Base-by-base conservation (phyloP, 495 filamentous ascomycete genomes). In the Penicillium coprophilum region DNA sequence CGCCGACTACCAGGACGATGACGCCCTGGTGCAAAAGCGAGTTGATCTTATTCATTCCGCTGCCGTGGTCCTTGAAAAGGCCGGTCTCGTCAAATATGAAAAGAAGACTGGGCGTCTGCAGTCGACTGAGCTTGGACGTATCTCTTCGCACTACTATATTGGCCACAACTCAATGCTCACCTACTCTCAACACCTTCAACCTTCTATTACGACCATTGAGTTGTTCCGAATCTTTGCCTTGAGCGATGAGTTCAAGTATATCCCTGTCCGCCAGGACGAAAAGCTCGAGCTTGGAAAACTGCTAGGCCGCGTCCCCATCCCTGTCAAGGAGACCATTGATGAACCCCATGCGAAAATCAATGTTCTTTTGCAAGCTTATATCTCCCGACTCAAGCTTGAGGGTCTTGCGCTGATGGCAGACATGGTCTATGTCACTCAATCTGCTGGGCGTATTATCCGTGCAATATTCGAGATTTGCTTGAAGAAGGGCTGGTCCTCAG, bases 281-380 rank as follows among this genome's bases (percentile, higher is more conserved):
- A 97, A 97, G 72, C 77, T 97, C 41, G 94, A 99, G 76, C 79
- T 99, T 17, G 89, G 91, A 12, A 97, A 97, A 66, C 81, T 99
- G 44, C 80, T 97, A 15, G 85, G 86, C 6, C 84, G 90, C 58
- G 92, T 99, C 7, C 94, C 94, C 2, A 87, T 99, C 45, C 94
- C 94, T 15, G 91, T 99, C 56, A 99, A 99, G 74, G 94, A 99
- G 70, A 88, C 88, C 56, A 92, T 97, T 58, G 95, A 97, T 58
- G 94, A 99, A 65, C 90, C 95, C 21, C 92, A 96, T 36, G 90
- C 92, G 28, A 99, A 99, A 77, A 96, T 99, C 77, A 99, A 99
- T 66, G 95, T 97, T n/a, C 80, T 99, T 21, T 79, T 99, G 6
- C 94, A 99, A 64, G 94, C 95, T 12, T 97, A 94, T 66, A 97